A percentile compares a stretch with the other conserved stretches of the same genome.
These are phyloP conservation scores for Cordyceps cateniannulata DNA, from an alignment of 2,329 filamentous ascomycete genomes.

Conservation along the genomic window DNA sequence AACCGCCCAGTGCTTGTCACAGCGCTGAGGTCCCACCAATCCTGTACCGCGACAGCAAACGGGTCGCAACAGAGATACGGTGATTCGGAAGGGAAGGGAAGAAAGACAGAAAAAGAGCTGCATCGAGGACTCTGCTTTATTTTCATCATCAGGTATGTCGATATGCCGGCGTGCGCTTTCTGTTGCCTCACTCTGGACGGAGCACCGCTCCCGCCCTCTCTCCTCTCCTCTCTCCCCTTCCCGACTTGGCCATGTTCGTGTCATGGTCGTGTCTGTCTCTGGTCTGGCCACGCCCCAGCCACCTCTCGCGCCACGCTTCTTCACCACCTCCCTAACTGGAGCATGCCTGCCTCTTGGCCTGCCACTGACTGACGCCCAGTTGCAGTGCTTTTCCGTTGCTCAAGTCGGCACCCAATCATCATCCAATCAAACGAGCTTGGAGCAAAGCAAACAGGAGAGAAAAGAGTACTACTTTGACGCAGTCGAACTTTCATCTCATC, in stretches of 20 bases:
- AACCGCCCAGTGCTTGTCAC: background rate
- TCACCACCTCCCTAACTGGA: background rate
- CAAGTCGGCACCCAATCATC: background rate
- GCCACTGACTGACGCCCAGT: background rate
- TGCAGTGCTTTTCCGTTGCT: background rate
- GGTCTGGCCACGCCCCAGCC: background rate
- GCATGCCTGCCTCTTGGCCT: background rate
- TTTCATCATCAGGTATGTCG: background rate
- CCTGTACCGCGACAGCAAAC: background rate
- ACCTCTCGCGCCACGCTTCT: constrained; percentile 2
- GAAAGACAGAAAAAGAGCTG: background rate
- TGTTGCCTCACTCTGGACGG: background rate
- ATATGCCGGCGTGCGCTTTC: background rate
- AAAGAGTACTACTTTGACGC: background rate
- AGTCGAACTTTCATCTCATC: background rate
- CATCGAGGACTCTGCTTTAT: background rate
- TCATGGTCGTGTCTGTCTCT: constrained; percentile 4
- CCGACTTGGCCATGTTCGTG: constrained; percentile 2
- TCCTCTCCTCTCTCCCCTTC: background rate
- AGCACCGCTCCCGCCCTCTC: background rate
- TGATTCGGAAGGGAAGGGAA: background rate
- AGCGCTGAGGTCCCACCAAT: background rate
- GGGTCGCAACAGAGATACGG: background rate
- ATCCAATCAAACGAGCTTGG: background rate
- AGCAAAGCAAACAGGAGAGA: background rate